Evolutionary conservation across 305 asterid genomes (phyloP).

Genomic region (Solanum aculeatissimum): DNA sequence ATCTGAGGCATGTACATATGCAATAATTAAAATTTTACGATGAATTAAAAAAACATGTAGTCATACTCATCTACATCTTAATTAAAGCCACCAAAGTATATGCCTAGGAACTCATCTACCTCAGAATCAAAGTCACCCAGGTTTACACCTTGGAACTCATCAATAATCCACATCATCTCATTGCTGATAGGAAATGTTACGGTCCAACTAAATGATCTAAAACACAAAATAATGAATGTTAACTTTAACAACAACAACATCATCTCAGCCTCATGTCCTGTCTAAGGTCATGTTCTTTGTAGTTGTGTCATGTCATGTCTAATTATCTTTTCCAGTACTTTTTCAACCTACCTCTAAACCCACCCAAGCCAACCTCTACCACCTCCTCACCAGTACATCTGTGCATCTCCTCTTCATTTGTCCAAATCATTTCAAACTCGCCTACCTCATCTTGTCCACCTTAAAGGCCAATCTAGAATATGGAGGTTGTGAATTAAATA

Average conservation of each 20-base stretch:
- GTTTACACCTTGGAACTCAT: neutral
- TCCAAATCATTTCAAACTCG: neutral
- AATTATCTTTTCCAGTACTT: neutral
- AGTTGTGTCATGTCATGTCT: neutral
- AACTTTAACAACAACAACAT: neutral
- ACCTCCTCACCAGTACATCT: neutral
- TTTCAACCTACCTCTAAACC: neutral
- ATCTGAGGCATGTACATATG: too few species aligned
- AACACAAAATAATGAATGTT: neutral
- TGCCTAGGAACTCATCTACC: neutral
- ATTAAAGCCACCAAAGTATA: too few species aligned
- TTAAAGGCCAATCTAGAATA: neutral
- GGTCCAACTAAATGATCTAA: neutral
- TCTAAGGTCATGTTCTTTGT: neutral
- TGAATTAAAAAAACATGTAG: too few species aligned
- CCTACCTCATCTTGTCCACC: neutral
- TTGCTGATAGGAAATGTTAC: constrained; percentile 41
- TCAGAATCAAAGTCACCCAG: neutral
- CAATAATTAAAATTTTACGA: too few species aligned
- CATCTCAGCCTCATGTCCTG: neutral
- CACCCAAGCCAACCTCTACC: neutral
- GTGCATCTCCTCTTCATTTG: neutral
- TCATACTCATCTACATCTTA: too few species aligned
- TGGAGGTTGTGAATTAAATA: neutral
- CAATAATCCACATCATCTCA: constrained; percentile 39